Evolutionary conservation across 106 monocot species (phyloP).

Genomic region (Dioscorea zingiberensis): DNA sequence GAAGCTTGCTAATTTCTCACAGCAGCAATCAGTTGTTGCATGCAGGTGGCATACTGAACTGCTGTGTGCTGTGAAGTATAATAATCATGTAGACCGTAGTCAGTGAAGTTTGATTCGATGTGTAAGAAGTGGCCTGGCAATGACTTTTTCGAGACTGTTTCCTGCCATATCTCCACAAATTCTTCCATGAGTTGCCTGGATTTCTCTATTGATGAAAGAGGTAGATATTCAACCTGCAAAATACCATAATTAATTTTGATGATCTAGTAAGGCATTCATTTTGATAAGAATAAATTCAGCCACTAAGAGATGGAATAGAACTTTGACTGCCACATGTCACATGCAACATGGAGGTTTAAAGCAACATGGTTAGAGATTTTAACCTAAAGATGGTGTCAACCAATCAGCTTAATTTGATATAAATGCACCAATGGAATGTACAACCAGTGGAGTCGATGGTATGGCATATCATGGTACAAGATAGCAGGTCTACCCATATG

Average conservation of each 20-base stretch:
- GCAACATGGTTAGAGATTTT: no score
- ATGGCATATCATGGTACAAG: no score
- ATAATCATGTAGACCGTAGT: conserved; percentile 67
- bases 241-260: background rate
- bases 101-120: conserved; percentile 63
- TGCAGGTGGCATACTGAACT: conserved; percentile 73
- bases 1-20: conserved; percentile 35
- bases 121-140: conserved; percentile 84
- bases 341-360: no score
- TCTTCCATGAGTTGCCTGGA: conserved; percentile 76
- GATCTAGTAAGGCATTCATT: no score
- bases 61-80: conserved; percentile 86
- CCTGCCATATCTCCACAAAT: conserved; percentile 84
- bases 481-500: no score
- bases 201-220: conserved; percentile 79
- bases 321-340: no score
- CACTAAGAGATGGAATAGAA: no score
- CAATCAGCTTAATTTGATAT: no score
- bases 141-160: conserved; percentile 61
- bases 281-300: no score
- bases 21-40: conserved; percentile 77
- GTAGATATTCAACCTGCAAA: conserved; percentile 84
- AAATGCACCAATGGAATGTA: no score
- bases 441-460: no score
- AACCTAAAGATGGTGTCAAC: no score